These are phyloP conservation scores for Alternaria panax DNA, from an alignment of 2,329 filamentous ascomycete species.

Conservation along the genomic window DNA sequence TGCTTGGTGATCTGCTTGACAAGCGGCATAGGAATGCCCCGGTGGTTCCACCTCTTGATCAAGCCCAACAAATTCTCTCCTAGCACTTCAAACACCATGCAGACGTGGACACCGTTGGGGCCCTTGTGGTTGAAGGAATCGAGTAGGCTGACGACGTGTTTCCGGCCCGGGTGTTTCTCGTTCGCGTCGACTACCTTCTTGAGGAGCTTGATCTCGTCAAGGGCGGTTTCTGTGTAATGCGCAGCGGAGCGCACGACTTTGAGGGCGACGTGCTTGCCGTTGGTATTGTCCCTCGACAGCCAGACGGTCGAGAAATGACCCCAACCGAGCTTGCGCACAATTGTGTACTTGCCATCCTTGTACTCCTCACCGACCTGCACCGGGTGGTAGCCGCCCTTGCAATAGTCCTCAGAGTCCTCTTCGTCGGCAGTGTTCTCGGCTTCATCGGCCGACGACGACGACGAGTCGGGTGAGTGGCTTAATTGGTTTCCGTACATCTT, in stretches of 20 bases:
- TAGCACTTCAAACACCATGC: constrained; percentile 98
- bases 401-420: constrained; percentile 99
- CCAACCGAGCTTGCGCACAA: constrained; percentile 96
- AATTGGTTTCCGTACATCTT: constrained; percentile 63
- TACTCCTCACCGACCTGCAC: constrained; percentile 94
- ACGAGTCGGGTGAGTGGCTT: constrained; percentile 77
- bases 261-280: constrained; percentile 91
- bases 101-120: constrained; percentile 94
- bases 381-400: constrained; percentile 97
- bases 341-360: constrained; percentile 95
- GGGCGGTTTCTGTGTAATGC: constrained; percentile 97
- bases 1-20: constrained; percentile 99
- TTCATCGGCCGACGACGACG: constrained; percentile 78
- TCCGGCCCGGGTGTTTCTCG: constrained; percentile 89
- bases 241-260: constrained; percentile 98
- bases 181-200: constrained; percentile 97
- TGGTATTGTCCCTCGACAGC: constrained; percentile 81
- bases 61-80: constrained; percentile 93
- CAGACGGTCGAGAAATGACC: constrained; percentile 99
- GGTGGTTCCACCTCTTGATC: constrained; percentile 98
- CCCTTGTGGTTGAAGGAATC: constrained; percentile 98
- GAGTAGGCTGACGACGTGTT: constrained; percentile 93
- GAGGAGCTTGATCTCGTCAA: constrained; percentile 98
- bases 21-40: constrained; percentile 92
- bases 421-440: constrained; percentile 95